Percentiles rank a stretch among this genome's conserved stretches.
These are phyloP conservation scores for Thelonectria blattea DNA, from an alignment of 2,329 filamentous ascomycete species.

Conservation along the genomic window DNA sequence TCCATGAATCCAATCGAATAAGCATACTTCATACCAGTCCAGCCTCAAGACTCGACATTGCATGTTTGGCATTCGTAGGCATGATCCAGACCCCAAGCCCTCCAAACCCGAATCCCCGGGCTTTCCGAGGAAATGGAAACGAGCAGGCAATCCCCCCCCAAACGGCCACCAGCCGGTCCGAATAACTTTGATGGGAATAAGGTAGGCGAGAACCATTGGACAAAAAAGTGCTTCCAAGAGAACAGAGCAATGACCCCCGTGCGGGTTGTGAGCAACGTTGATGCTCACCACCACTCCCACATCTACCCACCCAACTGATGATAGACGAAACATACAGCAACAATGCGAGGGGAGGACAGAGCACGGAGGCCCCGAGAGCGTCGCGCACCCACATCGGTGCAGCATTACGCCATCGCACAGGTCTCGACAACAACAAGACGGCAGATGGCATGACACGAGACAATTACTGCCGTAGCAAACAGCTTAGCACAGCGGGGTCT, in stretches of 20 bases:
- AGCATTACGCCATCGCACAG: conserved; percentile 22
- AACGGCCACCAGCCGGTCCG: conserved; percentile 1
- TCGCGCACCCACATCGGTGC: conserved; percentile 7
- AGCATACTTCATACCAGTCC: background rate
- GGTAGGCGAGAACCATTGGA: background rate
- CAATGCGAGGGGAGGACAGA: background rate
- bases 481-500: background rate
- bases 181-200: conserved; percentile 13
- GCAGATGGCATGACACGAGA: conserved; percentile 1
- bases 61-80: background rate
- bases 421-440: background rate
- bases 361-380: conserved; percentile 17
- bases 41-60: background rate
- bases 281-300: background rate
- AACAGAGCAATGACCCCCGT: conserved; percentile 3
- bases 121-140: conserved; percentile 3
- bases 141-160: background rate
- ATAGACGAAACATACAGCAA: background rate
- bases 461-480: conserved; percentile 1
- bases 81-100: conserved; percentile 8
- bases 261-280: background rate
- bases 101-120: conserved; percentile 13
- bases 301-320: conserved; percentile 4
- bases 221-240: background rate
- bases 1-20: too few relatives aligned